Base-by-base conservation (phyloP, 495 filamentous ascomycete genomes). In the Sordaria brevicollis region DNA sequence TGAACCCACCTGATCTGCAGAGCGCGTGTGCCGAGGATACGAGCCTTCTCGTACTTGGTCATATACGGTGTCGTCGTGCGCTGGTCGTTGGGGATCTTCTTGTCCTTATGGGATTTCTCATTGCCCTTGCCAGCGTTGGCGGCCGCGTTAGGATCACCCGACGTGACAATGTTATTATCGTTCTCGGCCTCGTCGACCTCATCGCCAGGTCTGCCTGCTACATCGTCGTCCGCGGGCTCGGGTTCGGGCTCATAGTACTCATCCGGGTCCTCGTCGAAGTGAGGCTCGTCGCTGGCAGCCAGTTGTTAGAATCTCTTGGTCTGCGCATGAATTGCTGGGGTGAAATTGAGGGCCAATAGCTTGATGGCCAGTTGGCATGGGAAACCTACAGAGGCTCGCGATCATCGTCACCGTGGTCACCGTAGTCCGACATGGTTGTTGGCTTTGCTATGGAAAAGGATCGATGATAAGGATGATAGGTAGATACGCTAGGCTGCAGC, bases 11-110 rank as follows among this genome's bases (percentile, higher is more conserved):
- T 97, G 77, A 99, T 99, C 82, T 99, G 95, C 76, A 97, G 78
- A 41, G 95, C 96, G 70, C 95, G 84, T 65, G 94, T 97, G 65
- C 95, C 95, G 69, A 99, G 83, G 69, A 99, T 91, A 74, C 95
- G 89, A 66, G 95, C 95, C 74, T 89, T 86, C 86, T 99, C 95
- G 82, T 99, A 99, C 82, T 99, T 99, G 74, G 95, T 99, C 93
- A 99, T 96, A 85, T 97, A 99, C 5, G 95, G 96, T 54, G 95
- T 99, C 2, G 96, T 98, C 7, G 87, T 89, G 73, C 95, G 88
- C 83, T 95, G 86, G 68, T 96, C 93, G 72, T 92, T 90, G 35
- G 93, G 87, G 54, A 99, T 91, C 81, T 91, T 94, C 85, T 95
- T 97, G 78, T 93, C 91, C 77, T 92, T 92, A 71, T 88, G 79